Conservation (phyloP, 768 basidiomycete genomes). For the Termitomyces sp. region DNA sequence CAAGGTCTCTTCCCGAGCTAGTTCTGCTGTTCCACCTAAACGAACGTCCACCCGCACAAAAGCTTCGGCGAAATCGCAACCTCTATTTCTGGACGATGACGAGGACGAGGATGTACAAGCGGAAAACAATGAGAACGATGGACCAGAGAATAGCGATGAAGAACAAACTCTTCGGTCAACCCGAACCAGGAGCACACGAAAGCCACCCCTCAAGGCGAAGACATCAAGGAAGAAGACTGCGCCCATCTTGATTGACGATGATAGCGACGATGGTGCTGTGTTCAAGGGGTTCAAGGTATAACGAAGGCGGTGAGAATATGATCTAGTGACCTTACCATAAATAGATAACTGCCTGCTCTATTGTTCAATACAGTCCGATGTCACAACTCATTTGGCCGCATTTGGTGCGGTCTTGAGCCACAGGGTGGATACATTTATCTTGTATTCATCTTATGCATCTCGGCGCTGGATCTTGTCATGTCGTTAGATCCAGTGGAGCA, state of each 20-base stretch:
- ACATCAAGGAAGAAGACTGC: constrained; percentile 24
- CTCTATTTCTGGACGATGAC: constrained; percentile 50
- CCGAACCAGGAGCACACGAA: constrained; percentile 14
- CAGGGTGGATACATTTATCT: neutral
- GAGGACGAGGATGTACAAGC: constrained; percentile 24
- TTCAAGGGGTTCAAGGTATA: constrained; percentile 57
- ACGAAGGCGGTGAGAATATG: constrained; percentile 1
- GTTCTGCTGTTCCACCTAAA: constrained; percentile 18
- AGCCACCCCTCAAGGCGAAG: constrained; percentile 21
- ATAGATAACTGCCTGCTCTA: neutral
- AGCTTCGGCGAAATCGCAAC: constrained; percentile 29
- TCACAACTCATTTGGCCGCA: neutral
- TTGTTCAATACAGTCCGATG: neutral
- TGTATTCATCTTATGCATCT: neutral
- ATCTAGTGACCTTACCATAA: neutral
- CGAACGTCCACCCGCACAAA: constrained; percentile 16
- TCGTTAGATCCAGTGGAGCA: neutral
- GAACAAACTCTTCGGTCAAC: constrained; percentile 26
- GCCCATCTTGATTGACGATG: constrained; percentile 50
- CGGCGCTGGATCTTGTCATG: neutral
- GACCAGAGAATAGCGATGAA: constrained; percentile 18
- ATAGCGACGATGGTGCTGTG: constrained; percentile 67
- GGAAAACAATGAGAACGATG: constrained; percentile 20
- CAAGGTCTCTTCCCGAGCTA: constrained; percentile 24
- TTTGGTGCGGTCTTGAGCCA: too few relatives aligned